Evolutionary conservation across 345 rosid genomes (phyloP).

Genomic region (Melaleuca alternifolia): DNA sequence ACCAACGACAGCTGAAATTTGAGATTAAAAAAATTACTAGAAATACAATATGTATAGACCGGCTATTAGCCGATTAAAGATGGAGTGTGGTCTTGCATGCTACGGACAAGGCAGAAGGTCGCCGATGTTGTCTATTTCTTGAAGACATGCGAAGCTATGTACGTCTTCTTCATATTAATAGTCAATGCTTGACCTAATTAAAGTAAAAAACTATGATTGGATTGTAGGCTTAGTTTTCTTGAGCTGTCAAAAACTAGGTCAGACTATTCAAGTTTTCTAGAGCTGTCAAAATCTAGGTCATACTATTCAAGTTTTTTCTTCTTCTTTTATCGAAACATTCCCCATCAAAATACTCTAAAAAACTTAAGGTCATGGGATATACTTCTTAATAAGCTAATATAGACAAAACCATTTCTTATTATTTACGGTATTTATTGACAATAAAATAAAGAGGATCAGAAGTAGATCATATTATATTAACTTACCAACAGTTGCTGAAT

Average conservation of each 20-base stretch:
- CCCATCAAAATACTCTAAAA: background rate
- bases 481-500: slow-evolving; percentile 91
- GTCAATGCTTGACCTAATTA: background rate
- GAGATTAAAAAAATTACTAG: background rate
- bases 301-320: background rate
- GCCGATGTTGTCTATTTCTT: background rate
- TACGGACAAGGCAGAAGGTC: background rate
- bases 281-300: background rate
- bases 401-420: background rate
- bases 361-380: background rate
- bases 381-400: background rate
- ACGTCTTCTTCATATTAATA: background rate
- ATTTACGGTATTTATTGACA: background rate
- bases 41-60: background rate
- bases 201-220: background rate
- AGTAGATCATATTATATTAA: background rate
- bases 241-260: background rate
- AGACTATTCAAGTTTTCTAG: background rate
- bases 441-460: background rate
- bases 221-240: background rate
- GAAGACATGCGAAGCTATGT: background rate
- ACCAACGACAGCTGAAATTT: slow-evolving; percentile 48
- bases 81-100: background rate
- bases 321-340: background rate
- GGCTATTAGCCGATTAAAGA: background rate